These are phyloP conservation scores for Talaromyces nanjingensis DNA, from an alignment of 495 filamentous ascomycete genomes.

Conservation along the genomic window DNA sequence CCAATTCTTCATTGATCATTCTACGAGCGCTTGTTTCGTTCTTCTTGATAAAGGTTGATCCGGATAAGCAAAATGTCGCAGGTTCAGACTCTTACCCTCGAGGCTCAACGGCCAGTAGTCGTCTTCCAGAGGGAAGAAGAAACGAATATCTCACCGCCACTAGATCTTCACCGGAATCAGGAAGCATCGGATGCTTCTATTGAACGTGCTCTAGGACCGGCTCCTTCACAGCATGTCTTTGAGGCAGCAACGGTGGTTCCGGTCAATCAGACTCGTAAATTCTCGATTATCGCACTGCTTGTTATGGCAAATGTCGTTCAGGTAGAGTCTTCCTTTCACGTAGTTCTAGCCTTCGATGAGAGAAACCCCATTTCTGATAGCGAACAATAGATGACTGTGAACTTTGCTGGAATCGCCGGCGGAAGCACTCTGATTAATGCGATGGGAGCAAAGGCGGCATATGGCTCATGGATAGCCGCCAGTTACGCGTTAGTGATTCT, in stretches of 20 bases:
- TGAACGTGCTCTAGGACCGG: background rate
- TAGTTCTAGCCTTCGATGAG: background rate
- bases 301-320: constrained; percentile 24
- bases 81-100: background rate
- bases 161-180: background rate
- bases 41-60: background rate
- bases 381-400: constrained; percentile 23
- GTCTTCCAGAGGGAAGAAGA: background rate
- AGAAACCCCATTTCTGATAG: background rate
- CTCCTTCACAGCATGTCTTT: constrained; percentile 16
- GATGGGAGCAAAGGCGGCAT: constrained; percentile 16
- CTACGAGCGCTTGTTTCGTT: background rate
- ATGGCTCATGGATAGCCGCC: constrained; percentile 25
- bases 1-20: background rate
- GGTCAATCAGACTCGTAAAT: constrained; percentile 15
- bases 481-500: constrained; percentile 20
- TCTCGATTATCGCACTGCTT: constrained; percentile 17
- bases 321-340: constrained; percentile 12
- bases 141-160: background rate
- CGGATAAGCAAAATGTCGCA: background rate
- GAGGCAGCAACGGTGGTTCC: constrained; percentile 13
- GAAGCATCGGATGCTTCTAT: background rate
- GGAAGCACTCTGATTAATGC: constrained; percentile 20
- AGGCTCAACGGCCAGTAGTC: background rate
- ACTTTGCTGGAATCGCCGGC: constrained; percentile 25